These are phyloP conservation scores for Basidiobolus meristosporus DNA, from an alignment of 371 early-diverging fungal species.

Conservation along the genomic window DNA sequence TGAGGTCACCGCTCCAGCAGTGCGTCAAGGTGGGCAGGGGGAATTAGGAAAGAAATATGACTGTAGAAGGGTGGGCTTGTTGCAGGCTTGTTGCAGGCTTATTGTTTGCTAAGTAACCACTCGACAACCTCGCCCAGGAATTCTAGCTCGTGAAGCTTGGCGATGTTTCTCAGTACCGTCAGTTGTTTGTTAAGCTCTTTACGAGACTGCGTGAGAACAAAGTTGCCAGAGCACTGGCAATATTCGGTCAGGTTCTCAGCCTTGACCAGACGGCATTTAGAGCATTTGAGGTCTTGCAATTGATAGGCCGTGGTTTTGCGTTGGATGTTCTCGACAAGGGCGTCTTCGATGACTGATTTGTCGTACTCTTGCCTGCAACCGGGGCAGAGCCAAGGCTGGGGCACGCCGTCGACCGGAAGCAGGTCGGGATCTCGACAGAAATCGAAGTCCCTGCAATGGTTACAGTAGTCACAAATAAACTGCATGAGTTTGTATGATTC, in stretches of 20 bases:
- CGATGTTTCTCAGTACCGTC: slow-evolving; percentile 39
- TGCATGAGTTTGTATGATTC: slow-evolving; percentile 51
- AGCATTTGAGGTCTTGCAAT: slow-evolving; percentile 70
- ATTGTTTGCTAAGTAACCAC: slow-evolving; percentile 15
- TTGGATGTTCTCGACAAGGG: slow-evolving; percentile 46
- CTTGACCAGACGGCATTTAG: slow-evolving; percentile 57
- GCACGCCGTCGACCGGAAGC: slow-evolving; percentile 23
- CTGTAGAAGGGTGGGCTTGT: no score
- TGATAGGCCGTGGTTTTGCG: slow-evolving; percentile 44
- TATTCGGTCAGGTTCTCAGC: slow-evolving; percentile 43
- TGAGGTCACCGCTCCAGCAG: no score
- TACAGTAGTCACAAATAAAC: slow-evolving; percentile 78
- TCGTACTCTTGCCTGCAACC: slow-evolving; percentile 51
- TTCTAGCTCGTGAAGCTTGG: slow-evolving; percentile 27
- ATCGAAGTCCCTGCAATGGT: slow-evolving; percentile 66
- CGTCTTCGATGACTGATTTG: slow-evolving; percentile 44
- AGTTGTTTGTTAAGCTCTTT: slow-evolving; percentile 23
- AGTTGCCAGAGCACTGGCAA: slow-evolving; percentile 37
- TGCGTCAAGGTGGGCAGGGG: neutral
- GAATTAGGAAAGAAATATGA: no score
- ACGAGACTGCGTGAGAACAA: slow-evolving; percentile 20
- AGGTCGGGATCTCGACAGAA: slow-evolving; percentile 66
- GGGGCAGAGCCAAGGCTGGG: slow-evolving; percentile 25
- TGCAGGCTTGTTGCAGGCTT: no score
- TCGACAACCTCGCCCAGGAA: slow-evolving; percentile 29